These are phyloP conservation scores for Sugiyamaella novakii DNA, from an alignment of 1,139 yeast species.

Conservation along the genomic window DNA sequence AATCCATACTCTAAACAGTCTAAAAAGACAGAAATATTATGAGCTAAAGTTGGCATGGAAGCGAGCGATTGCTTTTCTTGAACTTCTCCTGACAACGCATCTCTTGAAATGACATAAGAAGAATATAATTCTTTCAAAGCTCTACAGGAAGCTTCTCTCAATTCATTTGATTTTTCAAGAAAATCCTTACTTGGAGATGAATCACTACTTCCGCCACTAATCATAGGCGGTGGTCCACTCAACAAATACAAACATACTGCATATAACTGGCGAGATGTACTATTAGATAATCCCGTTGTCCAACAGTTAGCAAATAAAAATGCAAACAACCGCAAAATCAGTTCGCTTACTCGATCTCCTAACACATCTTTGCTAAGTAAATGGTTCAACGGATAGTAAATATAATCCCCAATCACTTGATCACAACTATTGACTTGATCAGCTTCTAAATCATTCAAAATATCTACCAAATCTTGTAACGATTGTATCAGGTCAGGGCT, in stretches of 20 bases:
- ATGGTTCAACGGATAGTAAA: slow-evolving; percentile 61
- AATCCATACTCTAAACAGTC: slow-evolving; percentile 40
- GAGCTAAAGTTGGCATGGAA: slow-evolving; percentile 51
- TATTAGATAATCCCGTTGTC: slow-evolving; percentile 47
- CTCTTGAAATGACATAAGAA: slow-evolving; percentile 36
- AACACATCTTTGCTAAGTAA: slow-evolving; percentile 48
- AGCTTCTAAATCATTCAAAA: slow-evolving; percentile 24
- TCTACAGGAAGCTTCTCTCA: slow-evolving; percentile 48
- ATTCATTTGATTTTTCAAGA: slow-evolving; percentile 43
- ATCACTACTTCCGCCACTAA: slow-evolving; percentile 25
- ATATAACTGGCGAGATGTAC: slow-evolving; percentile 52
- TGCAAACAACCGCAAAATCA: slow-evolving; percentile 47
- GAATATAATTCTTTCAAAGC: slow-evolving; percentile 44
- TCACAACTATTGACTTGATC: slow-evolving; percentile 23
- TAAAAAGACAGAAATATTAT: slow-evolving; percentile 50
- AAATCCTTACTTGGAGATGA: slow-evolving; percentile 30
- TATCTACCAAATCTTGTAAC: slow-evolving; percentile 30
- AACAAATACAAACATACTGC: slow-evolving; percentile 53
- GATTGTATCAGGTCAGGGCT: slow-evolving; percentile 40
- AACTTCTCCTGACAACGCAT: neutral
- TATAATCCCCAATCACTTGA: slow-evolving; percentile 56
- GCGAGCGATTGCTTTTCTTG: slow-evolving; percentile 1
- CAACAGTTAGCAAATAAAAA: slow-evolving; percentile 52
- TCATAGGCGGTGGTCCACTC: slow-evolving; percentile 45
- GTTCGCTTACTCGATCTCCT: slow-evolving; percentile 50